These are phyloP conservation scores for Huntiella bhutanensis DNA, from an alignment of 2,329 filamentous ascomycete species.

Conservation along the genomic window DNA sequence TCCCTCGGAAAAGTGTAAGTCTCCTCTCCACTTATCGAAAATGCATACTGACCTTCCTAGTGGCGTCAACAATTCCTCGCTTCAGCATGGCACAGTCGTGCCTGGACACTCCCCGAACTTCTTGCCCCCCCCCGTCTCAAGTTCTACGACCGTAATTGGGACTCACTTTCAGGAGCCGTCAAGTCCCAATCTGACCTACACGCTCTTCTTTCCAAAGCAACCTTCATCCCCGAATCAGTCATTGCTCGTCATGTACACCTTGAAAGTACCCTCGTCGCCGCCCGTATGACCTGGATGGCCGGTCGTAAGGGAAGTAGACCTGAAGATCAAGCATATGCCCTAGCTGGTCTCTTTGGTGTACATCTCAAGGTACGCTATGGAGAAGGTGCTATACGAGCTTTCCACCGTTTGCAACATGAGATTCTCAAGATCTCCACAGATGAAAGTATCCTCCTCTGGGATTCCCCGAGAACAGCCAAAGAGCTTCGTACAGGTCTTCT, in stretches of 20 bases:
- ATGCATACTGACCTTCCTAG: not conserved
- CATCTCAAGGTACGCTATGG: conserved; percentile 19
- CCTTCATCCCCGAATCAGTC: conserved; percentile 2
- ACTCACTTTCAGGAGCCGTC: conserved; percentile 4
- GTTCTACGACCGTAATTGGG: conserved; percentile 11
- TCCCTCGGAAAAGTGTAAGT: conserved; percentile 4
- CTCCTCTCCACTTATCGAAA: not conserved
- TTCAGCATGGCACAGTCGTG: conserved; percentile 12
- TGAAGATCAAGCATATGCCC: conserved; percentile 18
- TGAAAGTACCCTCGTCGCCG: conserved; percentile 11
- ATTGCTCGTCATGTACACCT: conserved; percentile 1
- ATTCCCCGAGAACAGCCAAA: conserved; percentile 1
- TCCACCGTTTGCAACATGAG: conserved; percentile 16
- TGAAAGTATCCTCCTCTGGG: conserved; percentile 17
- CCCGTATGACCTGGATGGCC: conserved; percentile 19
- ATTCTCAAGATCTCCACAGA: conserved; percentile 16
- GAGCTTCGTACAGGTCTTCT: conserved; percentile 8
- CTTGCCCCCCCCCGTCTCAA: conserved; percentile 6
- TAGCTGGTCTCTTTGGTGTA: conserved; percentile 18
- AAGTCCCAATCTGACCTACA: not conserved
- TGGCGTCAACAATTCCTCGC: conserved; percentile 9
- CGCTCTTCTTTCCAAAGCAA: conserved; percentile 2
- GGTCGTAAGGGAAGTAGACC: conserved; percentile 14
- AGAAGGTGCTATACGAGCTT: conserved; percentile 16
- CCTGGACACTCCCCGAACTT: conserved; percentile 13